Conservation (phyloP, 2,329 filamentous ascomycete genomes). For the Pseudogymnoascus pannorum region DNA sequence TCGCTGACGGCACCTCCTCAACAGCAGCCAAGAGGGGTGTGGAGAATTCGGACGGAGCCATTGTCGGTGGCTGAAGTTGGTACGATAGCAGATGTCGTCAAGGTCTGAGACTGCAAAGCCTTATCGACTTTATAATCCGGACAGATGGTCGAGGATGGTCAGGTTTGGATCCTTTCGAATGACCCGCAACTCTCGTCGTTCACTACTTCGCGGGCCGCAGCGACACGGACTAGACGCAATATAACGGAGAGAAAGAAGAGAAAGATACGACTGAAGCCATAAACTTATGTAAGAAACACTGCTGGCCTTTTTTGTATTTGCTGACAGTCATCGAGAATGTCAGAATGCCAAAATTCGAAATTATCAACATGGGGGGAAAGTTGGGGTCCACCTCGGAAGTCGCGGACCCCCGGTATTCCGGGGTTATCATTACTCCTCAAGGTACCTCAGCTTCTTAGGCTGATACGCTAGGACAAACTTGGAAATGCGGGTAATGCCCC, state of each 20-base stretch:
- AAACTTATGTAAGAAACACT: not conserved
- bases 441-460: not conserved
- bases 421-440: slow-evolving; percentile 6
- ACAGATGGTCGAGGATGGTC: not conserved
- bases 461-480: not conserved
- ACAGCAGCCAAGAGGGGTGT: not conserved
- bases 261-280: not conserved
- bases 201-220: not conserved
- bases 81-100: not conserved
- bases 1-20: not conserved
- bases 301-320: not conserved
- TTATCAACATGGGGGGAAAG: not conserved
- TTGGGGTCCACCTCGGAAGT: not conserved
- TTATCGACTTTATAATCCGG: not conserved
- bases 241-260: not conserved
- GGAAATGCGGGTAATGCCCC: not conserved
- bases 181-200: not conserved
- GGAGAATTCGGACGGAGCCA: not conserved
- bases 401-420: not conserved
- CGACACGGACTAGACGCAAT: not conserved
- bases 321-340: not conserved
- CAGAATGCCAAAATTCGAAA: not conserved
- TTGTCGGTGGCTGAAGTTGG: not conserved
- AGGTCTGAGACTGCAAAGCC: not conserved
- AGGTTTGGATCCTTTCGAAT: not conserved